Evolutionary conservation across 495 filamentous ascomycete species (phyloP).

Genomic region (Annulohypoxylon moriforme): DNA sequence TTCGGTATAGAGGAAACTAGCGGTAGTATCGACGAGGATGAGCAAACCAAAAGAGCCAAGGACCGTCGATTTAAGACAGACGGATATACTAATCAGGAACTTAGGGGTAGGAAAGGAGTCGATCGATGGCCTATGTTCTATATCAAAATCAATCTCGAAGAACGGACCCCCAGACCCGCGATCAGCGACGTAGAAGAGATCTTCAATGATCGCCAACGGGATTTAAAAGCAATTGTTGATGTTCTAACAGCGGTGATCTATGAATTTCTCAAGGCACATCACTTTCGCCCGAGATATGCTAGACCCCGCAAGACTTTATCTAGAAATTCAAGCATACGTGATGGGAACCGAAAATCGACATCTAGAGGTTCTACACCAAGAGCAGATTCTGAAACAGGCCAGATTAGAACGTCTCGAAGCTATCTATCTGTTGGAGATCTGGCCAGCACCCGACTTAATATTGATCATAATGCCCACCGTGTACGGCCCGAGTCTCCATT

Average conservation of each 20-base stretch:
- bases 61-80: conserved; percentile 59
- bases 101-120: conserved; percentile 71
- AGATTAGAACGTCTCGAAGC: neutral
- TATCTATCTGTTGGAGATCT: conserved; percentile 37
- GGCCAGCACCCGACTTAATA: conserved; percentile 46
- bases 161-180: conserved; percentile 12
- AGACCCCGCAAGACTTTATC: conserved; percentile 9
- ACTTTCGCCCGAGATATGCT: conserved; percentile 63
- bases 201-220: conserved; percentile 51
- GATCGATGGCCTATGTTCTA: conserved; percentile 95
- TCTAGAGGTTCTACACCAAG: conserved; percentile 23
- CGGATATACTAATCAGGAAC: conserved; percentile 65
- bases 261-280: conserved; percentile 75
- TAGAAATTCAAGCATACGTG: neutral
- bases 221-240: conserved; percentile 62
- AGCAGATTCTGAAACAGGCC: neutral
- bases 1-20: conserved; percentile 74
- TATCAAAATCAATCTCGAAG: conserved; percentile 70
- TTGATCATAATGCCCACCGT: conserved; percentile 34
- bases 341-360: conserved; percentile 7
- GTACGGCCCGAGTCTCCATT: conserved; percentile 60
- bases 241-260: conserved; percentile 71
- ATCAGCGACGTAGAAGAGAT: conserved; percentile 47
- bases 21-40: conserved; percentile 45
- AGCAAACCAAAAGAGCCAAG: conserved; percentile 51